These are phyloP conservation scores for Lolium rigidum DNA, from an alignment of 176 grass and related monocot species.

Conservation along the genomic window DNA sequence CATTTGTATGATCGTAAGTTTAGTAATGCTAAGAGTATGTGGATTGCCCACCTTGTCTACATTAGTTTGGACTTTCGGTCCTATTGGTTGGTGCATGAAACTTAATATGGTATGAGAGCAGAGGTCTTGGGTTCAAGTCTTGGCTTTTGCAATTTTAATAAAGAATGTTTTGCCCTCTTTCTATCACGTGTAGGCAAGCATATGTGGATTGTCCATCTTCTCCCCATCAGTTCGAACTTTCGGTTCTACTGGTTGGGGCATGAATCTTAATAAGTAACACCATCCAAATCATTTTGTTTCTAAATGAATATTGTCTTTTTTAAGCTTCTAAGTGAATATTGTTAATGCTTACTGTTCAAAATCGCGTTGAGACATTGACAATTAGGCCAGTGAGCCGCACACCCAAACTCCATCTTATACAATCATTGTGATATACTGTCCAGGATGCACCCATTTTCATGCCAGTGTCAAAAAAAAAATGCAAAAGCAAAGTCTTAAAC, in stretches of 20 bases:
- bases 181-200: no score
- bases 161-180: not conserved
- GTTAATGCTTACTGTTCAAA: not conserved
- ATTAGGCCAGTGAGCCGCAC: not conserved
- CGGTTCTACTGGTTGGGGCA: no score
- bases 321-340: not conserved
- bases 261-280: not conserved
- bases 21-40: not conserved
- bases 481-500: not conserved
- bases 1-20: slow-evolving; percentile 13
- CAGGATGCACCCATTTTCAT: not conserved
- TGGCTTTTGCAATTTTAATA: not conserved
- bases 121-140: not conserved
- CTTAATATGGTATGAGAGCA: not conserved
- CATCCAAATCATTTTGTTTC: not conserved
- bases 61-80: not conserved
- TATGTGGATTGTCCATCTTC: no score
- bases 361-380: not conserved
- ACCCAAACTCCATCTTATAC: not conserved
- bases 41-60: not conserved
- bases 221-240: no score
- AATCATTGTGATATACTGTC: not conserved
- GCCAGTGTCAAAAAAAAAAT: not conserved
- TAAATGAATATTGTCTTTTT: no score
- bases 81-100: not conserved